phyloP scores from a whole-genome alignment of 2,329 filamentous ascomycete species.

The Venturiaceae sp. region DNA sequence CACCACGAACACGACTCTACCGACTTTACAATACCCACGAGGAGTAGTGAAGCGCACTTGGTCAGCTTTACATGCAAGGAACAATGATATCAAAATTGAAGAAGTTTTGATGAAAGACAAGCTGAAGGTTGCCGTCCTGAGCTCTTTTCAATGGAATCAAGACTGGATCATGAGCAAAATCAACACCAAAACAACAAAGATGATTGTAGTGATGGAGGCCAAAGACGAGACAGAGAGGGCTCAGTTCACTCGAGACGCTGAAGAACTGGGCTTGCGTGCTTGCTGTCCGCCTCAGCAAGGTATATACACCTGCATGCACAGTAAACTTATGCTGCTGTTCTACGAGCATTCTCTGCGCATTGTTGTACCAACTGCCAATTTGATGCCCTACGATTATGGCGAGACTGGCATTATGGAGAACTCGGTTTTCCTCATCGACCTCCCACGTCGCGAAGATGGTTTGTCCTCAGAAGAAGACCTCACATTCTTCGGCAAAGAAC shows the following conservation, averaged over 20 bases:
- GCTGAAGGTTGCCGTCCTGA: conserved; percentile 69
- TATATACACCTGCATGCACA: conserved; percentile 72
- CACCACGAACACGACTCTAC: not conserved
- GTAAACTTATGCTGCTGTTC: conserved; percentile 86
- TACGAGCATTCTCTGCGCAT: conserved; percentile 64
- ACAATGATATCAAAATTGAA: conserved; percentile 69
- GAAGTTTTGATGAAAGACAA: conserved; percentile 69
- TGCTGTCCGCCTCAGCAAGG: conserved; percentile 78
- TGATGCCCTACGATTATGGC: conserved; percentile 83
- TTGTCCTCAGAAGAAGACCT: conserved; percentile 20
- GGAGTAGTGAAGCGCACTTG: conserved; percentile 78
- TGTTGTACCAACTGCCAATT: conserved; percentile 78
- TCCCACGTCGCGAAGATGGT: conserved; percentile 48
- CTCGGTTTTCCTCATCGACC: conserved; percentile 82
- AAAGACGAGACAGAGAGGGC: conserved; percentile 36
- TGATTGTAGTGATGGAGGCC: conserved; percentile 51
- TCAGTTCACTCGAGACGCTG: conserved; percentile 17
- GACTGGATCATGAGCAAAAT: conserved; percentile 70
- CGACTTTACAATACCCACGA: conserved; percentile 34
- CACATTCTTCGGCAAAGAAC: conserved; percentile 57
- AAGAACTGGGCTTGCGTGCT: conserved; percentile 44
- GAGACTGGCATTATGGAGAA: conserved; percentile 81
- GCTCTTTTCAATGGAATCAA: conserved; percentile 79
- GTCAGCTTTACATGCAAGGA: conserved; percentile 52
- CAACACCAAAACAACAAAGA: conserved; percentile 42